Conservation (phyloP, 345 rosid genomes). For the Barbarea vulgaris region DNA sequence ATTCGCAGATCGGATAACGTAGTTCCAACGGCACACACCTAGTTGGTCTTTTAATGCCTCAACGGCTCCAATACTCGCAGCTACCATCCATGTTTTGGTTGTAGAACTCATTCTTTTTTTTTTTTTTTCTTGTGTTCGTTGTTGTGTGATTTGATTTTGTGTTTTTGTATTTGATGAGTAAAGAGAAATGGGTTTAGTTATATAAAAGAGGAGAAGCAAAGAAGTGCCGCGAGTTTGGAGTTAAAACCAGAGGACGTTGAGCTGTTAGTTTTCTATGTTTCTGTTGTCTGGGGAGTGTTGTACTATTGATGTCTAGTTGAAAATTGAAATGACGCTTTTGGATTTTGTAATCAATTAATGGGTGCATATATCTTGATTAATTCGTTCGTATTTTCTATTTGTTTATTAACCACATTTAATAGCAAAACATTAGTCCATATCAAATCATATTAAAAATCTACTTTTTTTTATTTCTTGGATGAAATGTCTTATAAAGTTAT, state of each 20-base stretch:
- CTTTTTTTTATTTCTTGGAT: neutral
- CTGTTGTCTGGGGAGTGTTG: neutral
- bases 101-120: constrained; percentile 22
- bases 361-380: neutral
- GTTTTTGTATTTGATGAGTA: neutral
- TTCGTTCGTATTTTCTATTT: neutral
- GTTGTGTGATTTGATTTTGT: neutral
- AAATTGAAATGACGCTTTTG: neutral
- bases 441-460: neutral
- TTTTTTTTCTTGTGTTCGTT: neutral
- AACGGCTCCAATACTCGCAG: constrained; percentile 11
- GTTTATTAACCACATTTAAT: neutral
- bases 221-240: neutral
- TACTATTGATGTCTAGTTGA: neutral
- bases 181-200: neutral
- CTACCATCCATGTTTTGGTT: constrained; percentile 18
- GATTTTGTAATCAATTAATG: neutral
- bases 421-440: neutral
- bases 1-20: constrained; percentile 38
- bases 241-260: neutral
- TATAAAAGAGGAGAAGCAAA: neutral
- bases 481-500: neutral
- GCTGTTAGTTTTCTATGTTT: neutral
- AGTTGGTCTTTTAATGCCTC: constrained; percentile 12
- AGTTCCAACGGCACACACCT: constrained; percentile 52